phyloP scores from a whole-genome alignment of 192 early-diverging fungal genomes.

The Backusella westeae region DNA sequence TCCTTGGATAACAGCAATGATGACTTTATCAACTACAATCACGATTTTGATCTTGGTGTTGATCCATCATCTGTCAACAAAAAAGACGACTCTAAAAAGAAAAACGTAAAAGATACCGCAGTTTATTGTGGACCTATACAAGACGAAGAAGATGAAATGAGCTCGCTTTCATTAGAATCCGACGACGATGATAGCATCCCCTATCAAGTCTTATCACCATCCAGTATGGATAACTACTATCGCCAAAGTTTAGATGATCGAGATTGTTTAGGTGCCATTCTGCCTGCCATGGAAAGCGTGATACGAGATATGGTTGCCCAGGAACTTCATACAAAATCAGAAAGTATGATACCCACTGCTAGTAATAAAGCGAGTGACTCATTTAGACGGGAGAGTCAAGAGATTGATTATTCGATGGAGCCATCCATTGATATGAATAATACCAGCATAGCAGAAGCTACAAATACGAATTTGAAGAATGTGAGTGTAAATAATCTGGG shows the following conservation, averaged over 20 bases:
- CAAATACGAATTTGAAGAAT: slow-evolving; percentile 4
- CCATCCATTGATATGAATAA: slow-evolving; percentile 7
- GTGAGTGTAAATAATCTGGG: slow-evolving; percentile 27
- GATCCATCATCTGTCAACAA: neutral
- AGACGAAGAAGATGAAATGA: neutral
- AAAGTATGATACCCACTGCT: neutral
- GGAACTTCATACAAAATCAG: neutral
- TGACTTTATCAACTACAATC: neutral
- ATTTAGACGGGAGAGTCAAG: neutral
- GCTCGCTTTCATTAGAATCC: neutral
- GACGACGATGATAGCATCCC: neutral
- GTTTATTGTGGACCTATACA: neutral
- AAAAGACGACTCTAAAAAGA: neutral
- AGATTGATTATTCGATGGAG: slow-evolving; percentile 18
- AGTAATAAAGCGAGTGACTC: neutral
- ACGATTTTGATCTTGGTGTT: neutral
- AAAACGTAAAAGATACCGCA: neutral
- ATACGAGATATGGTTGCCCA: neutral
- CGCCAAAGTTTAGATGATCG: neutral
- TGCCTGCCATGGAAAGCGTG: slow-evolving; percentile 6
- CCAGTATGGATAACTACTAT: neutral
- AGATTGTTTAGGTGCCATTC: slow-evolving; percentile 3
- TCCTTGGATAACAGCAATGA: neutral
- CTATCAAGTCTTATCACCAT: neutral
- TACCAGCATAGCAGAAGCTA: neutral